Percentiles rank a stretch among this genome's conserved stretches.
Conservation (phyloP, 2,329 filamentous ascomycete genomes). For the Pyrenophora seminiperda region DNA sequence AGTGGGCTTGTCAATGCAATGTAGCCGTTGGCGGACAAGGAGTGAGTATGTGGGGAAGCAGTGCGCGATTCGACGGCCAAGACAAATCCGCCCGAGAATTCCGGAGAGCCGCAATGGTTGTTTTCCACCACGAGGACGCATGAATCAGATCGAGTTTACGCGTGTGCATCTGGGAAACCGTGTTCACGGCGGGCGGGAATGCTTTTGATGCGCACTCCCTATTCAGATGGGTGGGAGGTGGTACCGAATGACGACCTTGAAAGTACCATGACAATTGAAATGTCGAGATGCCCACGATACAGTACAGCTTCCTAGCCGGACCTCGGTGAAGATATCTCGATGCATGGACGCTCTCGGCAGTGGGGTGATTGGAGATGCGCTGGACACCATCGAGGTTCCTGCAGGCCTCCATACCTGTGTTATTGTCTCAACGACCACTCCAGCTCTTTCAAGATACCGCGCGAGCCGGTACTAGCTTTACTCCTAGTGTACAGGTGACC, state of each 20-base stretch:
- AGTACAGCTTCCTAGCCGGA: constrained; percentile 4
- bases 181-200: neutral
- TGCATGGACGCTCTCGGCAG: constrained; percentile 12
- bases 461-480: constrained; percentile 10
- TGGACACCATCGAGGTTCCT: constrained; percentile 13
- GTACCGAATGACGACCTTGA: constrained; percentile 3
- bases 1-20: constrained; percentile 28
- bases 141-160: constrained; percentile 7
- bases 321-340: constrained; percentile 14
- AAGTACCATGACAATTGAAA: neutral
- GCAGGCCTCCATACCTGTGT: constrained; percentile 13
- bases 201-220: constrained; percentile 6
- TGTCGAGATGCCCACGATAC: constrained; percentile 1
- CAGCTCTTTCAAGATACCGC: constrained; percentile 17
- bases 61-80: constrained; percentile 23
- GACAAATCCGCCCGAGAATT: constrained; percentile 9
- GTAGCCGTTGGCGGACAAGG: constrained; percentile 22
- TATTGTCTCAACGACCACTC: constrained; percentile 10
- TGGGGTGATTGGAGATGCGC: constrained; percentile 12
- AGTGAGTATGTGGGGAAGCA: constrained; percentile 27
- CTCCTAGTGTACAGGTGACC: constrained; percentile 1
- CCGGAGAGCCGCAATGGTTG: constrained; percentile 8
- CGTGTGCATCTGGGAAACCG: constrained; percentile 1
- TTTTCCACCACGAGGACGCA: constrained; percentile 3
- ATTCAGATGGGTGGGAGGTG: constrained; percentile 3